These are phyloP conservation scores for Globisporangium cylindrosporum DNA, from an alignment of 352 stramenopile genomes.

Conservation along the genomic window DNA sequence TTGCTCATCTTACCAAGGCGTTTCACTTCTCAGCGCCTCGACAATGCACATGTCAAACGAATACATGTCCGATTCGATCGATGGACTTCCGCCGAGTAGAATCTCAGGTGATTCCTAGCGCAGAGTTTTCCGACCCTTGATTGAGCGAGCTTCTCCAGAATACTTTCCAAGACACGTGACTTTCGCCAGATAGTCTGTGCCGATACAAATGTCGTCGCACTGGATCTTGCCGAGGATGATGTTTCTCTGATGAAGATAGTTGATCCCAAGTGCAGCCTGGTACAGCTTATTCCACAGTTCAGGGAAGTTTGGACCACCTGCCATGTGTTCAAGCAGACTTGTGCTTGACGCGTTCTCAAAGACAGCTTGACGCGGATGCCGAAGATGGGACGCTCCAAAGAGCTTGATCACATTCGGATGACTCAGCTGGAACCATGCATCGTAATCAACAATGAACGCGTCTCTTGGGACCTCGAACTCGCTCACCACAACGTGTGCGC, in stretches of 20 bases:
- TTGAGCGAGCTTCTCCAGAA: background rate
- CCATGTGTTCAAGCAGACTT: background rate
- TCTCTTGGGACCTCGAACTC: background rate
- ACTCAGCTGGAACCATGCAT: conserved; percentile 33
- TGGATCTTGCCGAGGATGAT: conserved; percentile 2
- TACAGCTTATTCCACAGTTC: conserved; percentile 6
- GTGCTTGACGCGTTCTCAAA: conserved; percentile 4
- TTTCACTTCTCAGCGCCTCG: conserved; percentile 2
- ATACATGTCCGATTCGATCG: conserved; percentile 8
- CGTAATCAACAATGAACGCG: background rate
- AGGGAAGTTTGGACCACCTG: background rate
- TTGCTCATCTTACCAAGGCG: background rate
- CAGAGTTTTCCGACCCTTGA: background rate
- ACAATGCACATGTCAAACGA: conserved; percentile 10
- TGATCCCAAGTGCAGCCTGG: conserved; percentile 28
- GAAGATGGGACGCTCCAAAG: conserved; percentile 19
- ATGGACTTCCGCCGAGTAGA: background rate
- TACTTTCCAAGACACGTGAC: background rate
- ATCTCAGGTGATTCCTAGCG: conserved; percentile 6
- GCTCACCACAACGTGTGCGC: conserved; percentile 25
- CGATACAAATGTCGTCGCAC: conserved; percentile 11
- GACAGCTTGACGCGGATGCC: background rate
- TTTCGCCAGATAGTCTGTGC: background rate
- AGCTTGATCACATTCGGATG: conserved; percentile 21
- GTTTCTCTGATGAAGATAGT: conserved; percentile 24